These are phyloP conservation scores for Hydrangea macrophylla DNA, from an alignment of 148 eudicot species.

Conservation along the genomic window DNA sequence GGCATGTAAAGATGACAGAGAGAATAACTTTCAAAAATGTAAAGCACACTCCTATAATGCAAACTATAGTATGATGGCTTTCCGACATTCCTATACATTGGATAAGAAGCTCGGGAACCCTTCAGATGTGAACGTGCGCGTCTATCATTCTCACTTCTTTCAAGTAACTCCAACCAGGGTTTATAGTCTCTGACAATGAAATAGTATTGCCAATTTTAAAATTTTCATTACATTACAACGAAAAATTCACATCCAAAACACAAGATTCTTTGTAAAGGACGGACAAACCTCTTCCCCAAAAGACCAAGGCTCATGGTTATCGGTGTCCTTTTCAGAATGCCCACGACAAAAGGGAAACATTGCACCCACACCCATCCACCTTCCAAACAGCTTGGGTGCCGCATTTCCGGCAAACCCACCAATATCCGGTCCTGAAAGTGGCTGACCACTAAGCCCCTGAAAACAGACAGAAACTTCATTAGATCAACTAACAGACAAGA, in stretches of 20 bases:
- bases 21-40: background rate
- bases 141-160: background rate
- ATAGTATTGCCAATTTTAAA: background rate
- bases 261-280: background rate
- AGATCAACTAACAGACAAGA: background rate
- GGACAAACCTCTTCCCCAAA: conserved; percentile 84
- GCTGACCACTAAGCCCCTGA: conserved; percentile 98
- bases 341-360: conserved; percentile 98
- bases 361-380: conserved; percentile 98
- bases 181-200: background rate
- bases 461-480: conserved; percentile 5
- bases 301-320: conserved; percentile 97
- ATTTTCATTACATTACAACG: background rate
- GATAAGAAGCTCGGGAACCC: background rate
- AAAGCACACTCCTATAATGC: background rate
- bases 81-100: background rate
- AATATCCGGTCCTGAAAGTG: conserved; percentile 95
- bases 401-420: conserved; percentile 99
- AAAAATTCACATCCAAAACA: background rate
- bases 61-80: background rate
- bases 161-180: conserved; percentile 8
- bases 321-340: conserved; percentile 72
- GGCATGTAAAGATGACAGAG: background rate
- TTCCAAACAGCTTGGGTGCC: conserved; percentile 88
- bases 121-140: background rate